phyloP scores from a whole-genome alignment of 257 asterid species.

The Verbena officinalis region DNA sequence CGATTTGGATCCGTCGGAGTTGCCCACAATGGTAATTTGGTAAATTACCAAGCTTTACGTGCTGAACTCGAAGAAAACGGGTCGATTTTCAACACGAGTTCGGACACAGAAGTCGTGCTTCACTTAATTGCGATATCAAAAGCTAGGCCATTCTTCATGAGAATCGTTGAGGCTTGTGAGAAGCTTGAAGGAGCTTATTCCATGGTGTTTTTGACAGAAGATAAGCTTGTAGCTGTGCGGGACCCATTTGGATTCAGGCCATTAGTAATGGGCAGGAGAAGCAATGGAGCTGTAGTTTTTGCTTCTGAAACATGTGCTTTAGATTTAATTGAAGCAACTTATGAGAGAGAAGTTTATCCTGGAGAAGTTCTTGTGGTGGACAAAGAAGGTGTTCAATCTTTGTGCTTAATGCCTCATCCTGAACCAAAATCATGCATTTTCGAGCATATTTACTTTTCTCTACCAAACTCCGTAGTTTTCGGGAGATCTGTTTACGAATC shows the following conservation, averaged over 20 bases:
- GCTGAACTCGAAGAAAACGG: constrained; percentile 83
- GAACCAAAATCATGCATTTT: constrained; percentile 77
- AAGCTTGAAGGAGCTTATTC: constrained; percentile 89
- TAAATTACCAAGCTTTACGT: constrained; percentile 73
- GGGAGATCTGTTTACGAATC: constrained; percentile 86
- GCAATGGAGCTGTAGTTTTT: constrained; percentile 63
- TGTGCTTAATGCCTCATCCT: constrained; percentile 67
- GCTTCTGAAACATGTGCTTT: constrained; percentile 76
- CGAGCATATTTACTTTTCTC: constrained; percentile 83
- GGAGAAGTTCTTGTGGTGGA: constrained; percentile 75
- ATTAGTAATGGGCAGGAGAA: constrained; percentile 68
- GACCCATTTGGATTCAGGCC: constrained; percentile 73
- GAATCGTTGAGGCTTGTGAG: constrained; percentile 95
- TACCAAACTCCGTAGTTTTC: constrained; percentile 76
- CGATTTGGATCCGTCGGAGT: constrained; percentile 89
- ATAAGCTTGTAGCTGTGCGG: constrained; percentile 62
- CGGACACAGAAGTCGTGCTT: constrained; percentile 88
- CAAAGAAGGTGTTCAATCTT: constrained; percentile 52
- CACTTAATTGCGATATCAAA: constrained; percentile 90
- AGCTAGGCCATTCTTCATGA: constrained; percentile 70
- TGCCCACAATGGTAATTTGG: constrained; percentile 96
- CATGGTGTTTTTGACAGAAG: constrained; percentile 65
- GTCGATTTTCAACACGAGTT: constrained; percentile 82
- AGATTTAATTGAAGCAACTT: constrained; percentile 77
- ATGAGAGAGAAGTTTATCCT: constrained; percentile 67